A percentile compares a stretch with the other conserved stretches of the same genome.
phyloP scores from a whole-genome alignment of 768 basidiomycete species.

The Terana coerulea region DNA sequence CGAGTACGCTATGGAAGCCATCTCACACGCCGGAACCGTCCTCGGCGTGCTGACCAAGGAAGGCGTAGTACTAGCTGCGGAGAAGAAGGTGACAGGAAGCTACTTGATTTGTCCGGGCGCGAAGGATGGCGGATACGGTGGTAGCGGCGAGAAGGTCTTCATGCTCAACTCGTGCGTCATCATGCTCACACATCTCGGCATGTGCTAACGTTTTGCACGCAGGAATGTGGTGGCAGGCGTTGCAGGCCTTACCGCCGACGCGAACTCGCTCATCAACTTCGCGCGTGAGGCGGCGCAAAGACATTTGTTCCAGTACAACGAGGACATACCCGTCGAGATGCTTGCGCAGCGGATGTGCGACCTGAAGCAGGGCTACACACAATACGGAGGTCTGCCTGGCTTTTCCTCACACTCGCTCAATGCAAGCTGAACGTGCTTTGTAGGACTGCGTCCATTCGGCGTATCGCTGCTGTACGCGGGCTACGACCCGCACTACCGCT shows the following conservation, averaged over 20 bases:
- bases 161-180: slow-evolving; percentile 78
- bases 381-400: slow-evolving; percentile 76
- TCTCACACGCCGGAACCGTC: slow-evolving; percentile 92
- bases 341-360: slow-evolving; percentile 93
- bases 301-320: slow-evolving; percentile 88
- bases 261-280: slow-evolving; percentile 95
- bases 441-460: slow-evolving; percentile 97
- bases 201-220: slow-evolving; percentile 5
- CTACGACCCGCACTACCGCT: slow-evolving; percentile 91
- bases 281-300: slow-evolving; percentile 87
- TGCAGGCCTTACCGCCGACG: slow-evolving; percentile 94
- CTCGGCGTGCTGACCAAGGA: slow-evolving; percentile 90
- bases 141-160: slow-evolving; percentile 98
- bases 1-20: slow-evolving; percentile 99
- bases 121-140: slow-evolving; percentile 88
- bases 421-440: no score
- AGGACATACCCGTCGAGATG: slow-evolving; percentile 97
- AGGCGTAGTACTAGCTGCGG: slow-evolving; percentile 87
- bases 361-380: slow-evolving; percentile 98
- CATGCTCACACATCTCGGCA: neutral
- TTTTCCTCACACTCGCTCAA: neutral
- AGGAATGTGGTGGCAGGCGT: slow-evolving; percentile 96
- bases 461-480: slow-evolving; percentile 97
- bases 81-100: slow-evolving; percentile 99
- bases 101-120: slow-evolving; percentile 85